Evolutionary conservation across 805 yeast genomes (phyloP), one percentile per base, ranked within the genome.

Genomic region (Saccharomyces eubayanus): DNA sequence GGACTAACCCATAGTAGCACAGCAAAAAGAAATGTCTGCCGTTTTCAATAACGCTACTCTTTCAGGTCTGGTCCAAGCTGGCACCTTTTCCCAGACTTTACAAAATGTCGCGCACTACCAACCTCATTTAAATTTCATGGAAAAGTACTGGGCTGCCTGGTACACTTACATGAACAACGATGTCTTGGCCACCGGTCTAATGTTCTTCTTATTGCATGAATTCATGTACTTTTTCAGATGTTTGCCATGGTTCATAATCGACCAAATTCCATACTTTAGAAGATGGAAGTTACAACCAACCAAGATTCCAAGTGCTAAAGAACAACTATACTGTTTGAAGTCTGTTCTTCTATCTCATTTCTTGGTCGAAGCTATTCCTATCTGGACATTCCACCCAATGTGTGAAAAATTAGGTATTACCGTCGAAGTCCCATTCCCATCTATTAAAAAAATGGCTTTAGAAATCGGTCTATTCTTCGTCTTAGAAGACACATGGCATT

Each of bases 371-470:
- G 96, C 96, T 5, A 77, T 94, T 57, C 98, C 97, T 53, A 94
- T 92, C 61, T 92, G 97, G 96, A 85, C 90, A 51, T 92, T 92
- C 83, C 97, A 92, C 72, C 96, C 97, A 57, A 74, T 92, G 67
- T 89, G 97, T 74, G 82, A 84, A 64, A 76, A 77, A 62, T 77
- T 92, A 58, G 95, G 96, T 57, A 87, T 94, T 62, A 72, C 83
- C 11, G 81, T 82, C 64, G 75, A 78, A 29, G 96, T 90, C 14
- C 97, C 98, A 16, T 90, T 92, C 79, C 97, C 98, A 50, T 66
- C 80, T 12, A 62, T 74, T 66, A 71, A 72, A 52, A 80, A 80
- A 31, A 83, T 88, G 72, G 69, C 74, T 27, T 64, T 74, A 51
- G 97, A 92, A 71, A 78, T 91, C 54, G 77, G 81, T 20, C 62